Conservation (phyloP, 192 early-diverging fungal genomes). For the Coemansia sp. region DNA sequence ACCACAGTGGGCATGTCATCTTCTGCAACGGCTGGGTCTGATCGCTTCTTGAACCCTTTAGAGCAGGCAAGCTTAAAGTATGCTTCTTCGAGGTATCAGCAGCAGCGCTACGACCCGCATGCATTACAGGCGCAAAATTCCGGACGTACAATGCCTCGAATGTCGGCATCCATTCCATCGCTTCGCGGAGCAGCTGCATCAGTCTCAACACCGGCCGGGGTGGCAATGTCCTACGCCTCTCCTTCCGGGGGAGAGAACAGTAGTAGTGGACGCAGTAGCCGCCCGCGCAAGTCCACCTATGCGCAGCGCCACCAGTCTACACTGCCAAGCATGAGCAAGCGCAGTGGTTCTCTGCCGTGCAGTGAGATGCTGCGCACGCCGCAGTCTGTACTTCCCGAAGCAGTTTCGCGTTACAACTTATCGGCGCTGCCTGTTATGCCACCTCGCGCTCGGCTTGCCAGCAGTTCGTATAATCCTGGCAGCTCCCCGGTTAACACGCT, state of each 20-base stretch:
- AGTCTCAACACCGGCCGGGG: neutral
- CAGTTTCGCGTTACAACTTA: neutral
- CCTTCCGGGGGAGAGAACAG: neutral
- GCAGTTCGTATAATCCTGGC: slow-evolving; percentile 29
- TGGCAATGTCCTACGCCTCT: neutral
- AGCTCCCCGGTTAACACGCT: slow-evolving; percentile 46
- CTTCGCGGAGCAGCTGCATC: slow-evolving; percentile 9
- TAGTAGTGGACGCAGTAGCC: slow-evolving; percentile 14
- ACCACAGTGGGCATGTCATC: slow-evolving; percentile 18
- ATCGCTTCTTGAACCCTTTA: slow-evolving; percentile 45
- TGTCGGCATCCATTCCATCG: slow-evolving; percentile 41
- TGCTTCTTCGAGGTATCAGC: slow-evolving; percentile 42
- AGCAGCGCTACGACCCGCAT: slow-evolving; percentile 46
- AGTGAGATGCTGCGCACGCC: slow-evolving; percentile 2
- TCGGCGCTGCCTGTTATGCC: slow-evolving; percentile 18
- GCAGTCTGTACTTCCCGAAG: neutral
- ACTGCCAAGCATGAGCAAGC: slow-evolving; percentile 20
- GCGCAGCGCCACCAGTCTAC: slow-evolving; percentile 45
- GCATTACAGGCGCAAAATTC: slow-evolving; percentile 5
- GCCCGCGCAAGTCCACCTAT: slow-evolving; percentile 10
- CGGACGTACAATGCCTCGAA: slow-evolving; percentile 12
- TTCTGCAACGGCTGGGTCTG: slow-evolving; percentile 20
- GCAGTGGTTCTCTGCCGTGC: neutral
- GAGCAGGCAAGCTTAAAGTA: slow-evolving; percentile 31
- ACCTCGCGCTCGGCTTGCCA: slow-evolving; percentile 40